A percentile compares a stretch with the other conserved stretches of the same genome.
Conservation (phyloP, 768 basidiomycete genomes). For the Amylocystis lapponica region DNA sequence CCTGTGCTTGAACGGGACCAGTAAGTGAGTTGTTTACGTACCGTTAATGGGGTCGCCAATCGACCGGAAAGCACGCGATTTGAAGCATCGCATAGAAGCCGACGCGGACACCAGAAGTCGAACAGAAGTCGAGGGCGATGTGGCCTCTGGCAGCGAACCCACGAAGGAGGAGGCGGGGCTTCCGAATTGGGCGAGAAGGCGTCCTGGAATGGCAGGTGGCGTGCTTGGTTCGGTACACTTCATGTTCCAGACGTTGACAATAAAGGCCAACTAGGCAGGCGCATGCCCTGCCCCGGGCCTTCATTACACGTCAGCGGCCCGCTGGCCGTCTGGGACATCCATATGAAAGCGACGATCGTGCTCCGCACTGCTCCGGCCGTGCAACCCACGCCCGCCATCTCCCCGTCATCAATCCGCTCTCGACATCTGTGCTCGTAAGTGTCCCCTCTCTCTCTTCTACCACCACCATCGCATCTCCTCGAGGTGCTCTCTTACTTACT, state of each 20-base stretch:
- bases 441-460: background rate
- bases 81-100: background rate
- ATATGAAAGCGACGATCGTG: background rate
- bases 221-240: background rate
- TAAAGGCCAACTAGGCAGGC: too few species aligned
- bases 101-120: background rate
- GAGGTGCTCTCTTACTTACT: too few species aligned
- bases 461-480: constrained; percentile 1
- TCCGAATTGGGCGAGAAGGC: background rate
- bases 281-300: background rate
- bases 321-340: background rate
- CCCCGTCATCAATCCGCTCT: background rate
- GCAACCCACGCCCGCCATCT: background rate
- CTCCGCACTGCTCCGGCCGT: background rate
- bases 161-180: too few species aligned
- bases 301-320: background rate
- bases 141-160: background rate
- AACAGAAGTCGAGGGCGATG: background rate
- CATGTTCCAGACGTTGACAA: too few species aligned
- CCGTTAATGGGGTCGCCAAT: background rate
- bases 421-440: too few species aligned
- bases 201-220: background rate
- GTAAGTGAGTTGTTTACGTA: too few species aligned
- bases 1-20: too few species aligned
- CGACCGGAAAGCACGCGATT: background rate